A percentile compares a stretch with the other conserved stretches of the same genome.
Conservation (phyloP, 2,329 filamentous ascomycete species). For the Curvularia eragrostidis region DNA sequence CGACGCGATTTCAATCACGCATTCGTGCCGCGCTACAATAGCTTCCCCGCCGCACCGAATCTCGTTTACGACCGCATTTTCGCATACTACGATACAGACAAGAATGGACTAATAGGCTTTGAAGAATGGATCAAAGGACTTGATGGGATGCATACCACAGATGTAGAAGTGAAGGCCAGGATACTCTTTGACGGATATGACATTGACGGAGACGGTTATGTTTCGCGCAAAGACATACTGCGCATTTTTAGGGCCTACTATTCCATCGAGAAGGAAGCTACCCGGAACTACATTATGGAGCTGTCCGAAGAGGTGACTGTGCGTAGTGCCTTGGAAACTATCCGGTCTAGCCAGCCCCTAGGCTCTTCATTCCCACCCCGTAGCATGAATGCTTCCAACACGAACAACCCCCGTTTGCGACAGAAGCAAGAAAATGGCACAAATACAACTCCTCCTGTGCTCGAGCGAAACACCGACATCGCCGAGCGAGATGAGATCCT, state of each 20-base stretch:
- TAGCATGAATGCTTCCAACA: constrained; percentile 38
- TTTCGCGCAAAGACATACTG: constrained; percentile 85
- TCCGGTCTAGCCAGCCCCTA: constrained; percentile 55
- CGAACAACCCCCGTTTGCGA: constrained; percentile 20
- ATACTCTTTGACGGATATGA: constrained; percentile 89
- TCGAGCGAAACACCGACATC: constrained; percentile 36
- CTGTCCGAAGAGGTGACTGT: constrained; percentile 79
- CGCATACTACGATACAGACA: constrained; percentile 91
- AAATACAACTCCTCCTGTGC: constrained; percentile 37
- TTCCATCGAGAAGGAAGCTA: constrained; percentile 86
- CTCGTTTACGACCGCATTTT: constrained; percentile 97
- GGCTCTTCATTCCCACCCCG: constrained; percentile 54
- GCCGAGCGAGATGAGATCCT: constrained; percentile 29
- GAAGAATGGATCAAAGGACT: constrained; percentile 88
- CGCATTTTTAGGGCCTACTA: constrained; percentile 94
- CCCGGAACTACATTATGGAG: constrained; percentile 78
- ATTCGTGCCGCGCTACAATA: constrained; percentile 83
- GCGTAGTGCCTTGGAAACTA: constrained; percentile 51
- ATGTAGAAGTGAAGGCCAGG: constrained; percentile 56
- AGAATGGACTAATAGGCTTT: constrained; percentile 88
- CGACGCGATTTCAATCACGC: constrained; percentile 91
- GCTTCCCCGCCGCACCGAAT: constrained; percentile 78
- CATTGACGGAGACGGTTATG: constrained; percentile 83
- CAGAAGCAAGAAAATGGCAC: constrained; percentile 45
- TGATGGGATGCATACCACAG: constrained; percentile 62